Base-by-base conservation (phyloP, 345 rosid genomes). In the Stellera chamaejasme region DNA sequence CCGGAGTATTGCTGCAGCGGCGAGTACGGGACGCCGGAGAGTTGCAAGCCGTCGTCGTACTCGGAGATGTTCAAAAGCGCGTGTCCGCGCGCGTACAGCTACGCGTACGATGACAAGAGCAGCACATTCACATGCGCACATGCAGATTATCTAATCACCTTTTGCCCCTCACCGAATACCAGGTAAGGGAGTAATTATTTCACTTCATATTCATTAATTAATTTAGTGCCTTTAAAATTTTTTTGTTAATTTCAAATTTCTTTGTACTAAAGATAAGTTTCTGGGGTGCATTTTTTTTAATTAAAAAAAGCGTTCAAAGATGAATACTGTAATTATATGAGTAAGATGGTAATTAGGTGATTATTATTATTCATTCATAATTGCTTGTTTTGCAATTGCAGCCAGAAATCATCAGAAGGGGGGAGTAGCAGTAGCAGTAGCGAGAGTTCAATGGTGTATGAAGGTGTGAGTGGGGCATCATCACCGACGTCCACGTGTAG, bases 351-450 rank as follows among this genome's bases (percentile, higher is more conserved):
- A n/a, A n/a, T n/a, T n/a, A n/a, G n/a, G n/a, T n/a, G n/a, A n/a
- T n/a, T n/a, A n/a, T n/a, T n/a, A n/a, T n/a, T n/a, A n/a, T n/a
- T n/a, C n/a, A n/a, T n/a, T n/a, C n/a, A n/a, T n/a, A n/a, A n/a
- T n/a, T n/a, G n/a, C n/a, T n/a, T n/a, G n/a, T n/a, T 28, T 0
- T 28, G 6, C 1, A 6, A 6, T 52, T 69, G 68, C 83, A 90
- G 97, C 64, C 88, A 82, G 56, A 90, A 90, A 69, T 72, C 96
- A 27, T 76, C 87, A 0, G 81, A 82, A 59, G 83, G 59, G 23
- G 54, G 47, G 48, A 44, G 13, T 50, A 59, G 14, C 32, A 59
- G 26, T 52, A 60, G n/a, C n/a, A n/a, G 47, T 26, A 46, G 70
- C 27, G 43, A 84, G 63, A 43, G 68, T 43, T n/a, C 82, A 0